Evolutionary conservation across 2,329 filamentous ascomycete species (phyloP).

Genomic region (Eutypella sp.): DNA sequence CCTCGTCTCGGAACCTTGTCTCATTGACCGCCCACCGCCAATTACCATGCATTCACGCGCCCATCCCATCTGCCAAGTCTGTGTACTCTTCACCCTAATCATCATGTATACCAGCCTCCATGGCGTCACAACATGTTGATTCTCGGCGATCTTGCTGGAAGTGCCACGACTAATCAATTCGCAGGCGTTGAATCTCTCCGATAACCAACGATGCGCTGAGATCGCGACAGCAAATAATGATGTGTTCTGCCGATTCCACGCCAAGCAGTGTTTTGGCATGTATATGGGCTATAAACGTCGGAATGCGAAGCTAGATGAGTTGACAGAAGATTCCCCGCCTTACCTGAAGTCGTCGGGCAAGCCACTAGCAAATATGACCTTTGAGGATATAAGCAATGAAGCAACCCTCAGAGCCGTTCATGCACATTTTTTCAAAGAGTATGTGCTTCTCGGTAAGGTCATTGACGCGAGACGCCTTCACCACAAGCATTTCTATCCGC

Average conservation of each 20-base stretch:
- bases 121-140: too few species aligned
- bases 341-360: slow-evolving; percentile 31
- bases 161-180: background rate
- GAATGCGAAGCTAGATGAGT: slow-evolving; percentile 37
- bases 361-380: slow-evolving; percentile 34
- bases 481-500: slow-evolving; percentile 26
- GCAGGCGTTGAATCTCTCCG: slow-evolving; percentile 30
- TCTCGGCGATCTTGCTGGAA: too few species aligned
- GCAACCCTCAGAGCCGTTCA: slow-evolving; percentile 32
- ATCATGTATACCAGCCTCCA: too few species aligned
- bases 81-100: too few species aligned
- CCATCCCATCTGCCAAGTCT: too few species aligned
- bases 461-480: slow-evolving; percentile 21
- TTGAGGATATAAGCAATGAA: slow-evolving; percentile 33
- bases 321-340: slow-evolving; percentile 28
- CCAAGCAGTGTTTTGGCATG: slow-evolving; percentile 37
- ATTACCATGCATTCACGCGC: too few species aligned
- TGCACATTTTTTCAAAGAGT: slow-evolving; percentile 32
- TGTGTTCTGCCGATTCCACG: slow-evolving; percentile 37
- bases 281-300: slow-evolving; percentile 46
- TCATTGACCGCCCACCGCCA: too few species aligned
- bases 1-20: too few species aligned
- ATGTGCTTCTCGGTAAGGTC: slow-evolving; percentile 21
- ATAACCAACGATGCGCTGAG: slow-evolving; percentile 28
- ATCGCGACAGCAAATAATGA: slow-evolving; percentile 35